These are phyloP conservation scores for Leccinum pachyderme DNA, from an alignment of 1,284 basidiomycete species.

Conservation along the genomic window DNA sequence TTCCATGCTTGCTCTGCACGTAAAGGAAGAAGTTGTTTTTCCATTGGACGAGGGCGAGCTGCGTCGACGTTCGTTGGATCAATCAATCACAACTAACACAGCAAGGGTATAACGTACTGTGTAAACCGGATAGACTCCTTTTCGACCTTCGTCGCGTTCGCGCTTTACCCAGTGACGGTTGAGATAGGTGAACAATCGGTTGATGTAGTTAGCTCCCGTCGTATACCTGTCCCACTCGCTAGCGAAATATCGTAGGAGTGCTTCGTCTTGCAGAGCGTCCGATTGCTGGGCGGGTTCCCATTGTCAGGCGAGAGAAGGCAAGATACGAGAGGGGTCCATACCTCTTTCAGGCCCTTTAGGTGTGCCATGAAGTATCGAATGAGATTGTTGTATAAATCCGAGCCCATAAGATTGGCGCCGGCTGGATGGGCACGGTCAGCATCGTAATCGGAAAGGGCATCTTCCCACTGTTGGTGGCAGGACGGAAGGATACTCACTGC, in stretches of 20 bases:
- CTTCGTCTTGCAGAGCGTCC: slow-evolving; percentile 81
- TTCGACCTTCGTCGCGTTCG: slow-evolving; percentile 96
- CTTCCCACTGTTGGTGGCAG: slow-evolving; percentile 8
- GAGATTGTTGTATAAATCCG: slow-evolving; percentile 91
- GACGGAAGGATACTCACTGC: slow-evolving; percentile 48
- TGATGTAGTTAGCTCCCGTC: slow-evolving; percentile 93
- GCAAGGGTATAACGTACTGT: slow-evolving; percentile 62
- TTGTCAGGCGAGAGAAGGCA: slow-evolving; percentile 7
- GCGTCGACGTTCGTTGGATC: slow-evolving; percentile 1
- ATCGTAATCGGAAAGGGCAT: slow-evolving; percentile 24
- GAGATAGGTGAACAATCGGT: slow-evolving; percentile 93
- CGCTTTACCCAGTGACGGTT: slow-evolving; percentile 99
- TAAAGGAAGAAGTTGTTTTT: slow-evolving; percentile 88
- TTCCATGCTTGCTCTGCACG: slow-evolving; percentile 78
- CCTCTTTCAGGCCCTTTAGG: slow-evolving; percentile 65
- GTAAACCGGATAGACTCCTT: slow-evolving; percentile 93
- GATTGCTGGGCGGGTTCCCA: slow-evolving; percentile 53
- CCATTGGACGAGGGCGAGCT: slow-evolving; percentile 97
- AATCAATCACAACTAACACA: slow-evolving; percentile 8
- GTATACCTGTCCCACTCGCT: slow-evolving; percentile 96
- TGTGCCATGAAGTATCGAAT: slow-evolving; percentile 83
- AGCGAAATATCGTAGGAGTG: slow-evolving; percentile 89
- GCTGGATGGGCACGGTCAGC: slow-evolving; percentile 43
- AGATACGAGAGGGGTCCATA: slow-evolving; percentile 37
- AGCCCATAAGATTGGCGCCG: slow-evolving; percentile 93